Conservation (phyloP, 495 filamentous ascomycete species). For the Rostrohypoxylon terebratum region DNA sequence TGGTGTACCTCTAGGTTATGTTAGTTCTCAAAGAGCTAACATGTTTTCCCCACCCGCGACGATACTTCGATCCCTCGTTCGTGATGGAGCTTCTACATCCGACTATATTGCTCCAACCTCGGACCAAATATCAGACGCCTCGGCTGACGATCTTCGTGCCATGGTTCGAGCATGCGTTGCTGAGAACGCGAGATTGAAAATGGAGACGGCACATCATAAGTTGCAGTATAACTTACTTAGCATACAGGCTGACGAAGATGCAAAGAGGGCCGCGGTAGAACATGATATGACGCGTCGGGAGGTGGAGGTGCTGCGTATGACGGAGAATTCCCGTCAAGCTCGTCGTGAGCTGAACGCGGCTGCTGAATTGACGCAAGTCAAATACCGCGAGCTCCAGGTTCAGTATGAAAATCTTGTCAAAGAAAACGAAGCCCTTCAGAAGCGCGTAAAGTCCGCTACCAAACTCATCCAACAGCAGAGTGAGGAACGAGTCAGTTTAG, state of each 20-base stretch:
- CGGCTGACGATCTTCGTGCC: slow-evolving; percentile 67
- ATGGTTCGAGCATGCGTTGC: slow-evolving; percentile 65
- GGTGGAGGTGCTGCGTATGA: slow-evolving; percentile 83
- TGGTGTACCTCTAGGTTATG: slow-evolving; percentile 56
- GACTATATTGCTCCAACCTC: slow-evolving; percentile 68
- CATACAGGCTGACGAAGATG: slow-evolving; percentile 86
- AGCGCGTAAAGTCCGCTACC: slow-evolving; percentile 76
- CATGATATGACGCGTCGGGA: slow-evolving; percentile 92
- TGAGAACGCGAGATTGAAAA: slow-evolving; percentile 73
- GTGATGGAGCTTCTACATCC: slow-evolving; percentile 62
- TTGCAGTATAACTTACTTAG: slow-evolving; percentile 88
- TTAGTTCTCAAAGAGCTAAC: slow-evolving; percentile 57
- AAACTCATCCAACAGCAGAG: slow-evolving; percentile 75
- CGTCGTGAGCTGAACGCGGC: slow-evolving; percentile 56
- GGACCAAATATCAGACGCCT: slow-evolving; percentile 73
- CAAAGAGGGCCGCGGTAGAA: slow-evolving; percentile 90
- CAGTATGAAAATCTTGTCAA: slow-evolving; percentile 70
- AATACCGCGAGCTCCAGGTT: slow-evolving; percentile 60
- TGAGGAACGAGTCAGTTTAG: slow-evolving; percentile 72
- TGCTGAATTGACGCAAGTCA: slow-evolving; percentile 57
- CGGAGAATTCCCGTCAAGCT: slow-evolving; percentile 63
- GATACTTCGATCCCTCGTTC: slow-evolving; percentile 58
- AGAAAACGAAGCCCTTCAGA: slow-evolving; percentile 71
- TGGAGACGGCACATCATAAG: slow-evolving; percentile 90
- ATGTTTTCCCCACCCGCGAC: slow-evolving; percentile 70